Conservation (phyloP, 2,329 filamentous ascomycete species). For the Acrocalymma vagum region DNA sequence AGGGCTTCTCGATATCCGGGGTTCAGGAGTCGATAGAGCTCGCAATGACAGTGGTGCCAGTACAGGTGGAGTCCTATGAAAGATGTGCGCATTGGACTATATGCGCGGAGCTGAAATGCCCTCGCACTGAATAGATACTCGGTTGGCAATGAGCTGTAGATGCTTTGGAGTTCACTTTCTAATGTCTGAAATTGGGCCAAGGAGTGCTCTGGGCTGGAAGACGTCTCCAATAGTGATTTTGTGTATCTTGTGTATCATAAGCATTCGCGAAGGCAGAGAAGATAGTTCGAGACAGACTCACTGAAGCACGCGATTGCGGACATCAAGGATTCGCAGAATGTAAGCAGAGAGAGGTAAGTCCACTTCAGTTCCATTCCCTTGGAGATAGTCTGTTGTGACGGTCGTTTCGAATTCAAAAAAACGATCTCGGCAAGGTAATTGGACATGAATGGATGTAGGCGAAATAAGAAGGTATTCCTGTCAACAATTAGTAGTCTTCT, state of each 20-base stretch:
- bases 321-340: slow-evolving; percentile 6
- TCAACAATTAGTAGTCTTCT: too few relatives aligned
- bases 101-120: slow-evolving; percentile 14
- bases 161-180: slow-evolving; percentile 8
- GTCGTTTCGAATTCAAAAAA: slow-evolving; percentile 9
- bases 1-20: slow-evolving; percentile 18
- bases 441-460: slow-evolving; percentile 1
- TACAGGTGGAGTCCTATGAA: slow-evolving; percentile 15
- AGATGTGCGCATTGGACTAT: slow-evolving; percentile 13
- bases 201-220: slow-evolving; percentile 8
- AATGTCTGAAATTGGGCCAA: slow-evolving; percentile 4
- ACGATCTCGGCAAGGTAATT: slow-evolving; percentile 10
- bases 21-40: slow-evolving; percentile 17
- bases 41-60: slow-evolving; percentile 17
- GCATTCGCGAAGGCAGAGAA: background rate
- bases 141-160: slow-evolving; percentile 8
- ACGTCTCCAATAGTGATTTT: slow-evolving; percentile 8
- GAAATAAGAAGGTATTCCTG: slow-evolving; percentile 9
- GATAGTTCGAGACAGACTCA: background rate
- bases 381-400: slow-evolving; percentile 1
- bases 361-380: background rate
- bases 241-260: slow-evolving; percentile 5
- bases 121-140: slow-evolving; percentile 10
- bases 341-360: slow-evolving; percentile 3
- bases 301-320: slow-evolving; percentile 7